A percentile compares a stretch with the other conserved stretches of the same genome.
phyloP scores from a whole-genome alignment of 108 stramenopile species.

The Tribonema minus region DNA sequence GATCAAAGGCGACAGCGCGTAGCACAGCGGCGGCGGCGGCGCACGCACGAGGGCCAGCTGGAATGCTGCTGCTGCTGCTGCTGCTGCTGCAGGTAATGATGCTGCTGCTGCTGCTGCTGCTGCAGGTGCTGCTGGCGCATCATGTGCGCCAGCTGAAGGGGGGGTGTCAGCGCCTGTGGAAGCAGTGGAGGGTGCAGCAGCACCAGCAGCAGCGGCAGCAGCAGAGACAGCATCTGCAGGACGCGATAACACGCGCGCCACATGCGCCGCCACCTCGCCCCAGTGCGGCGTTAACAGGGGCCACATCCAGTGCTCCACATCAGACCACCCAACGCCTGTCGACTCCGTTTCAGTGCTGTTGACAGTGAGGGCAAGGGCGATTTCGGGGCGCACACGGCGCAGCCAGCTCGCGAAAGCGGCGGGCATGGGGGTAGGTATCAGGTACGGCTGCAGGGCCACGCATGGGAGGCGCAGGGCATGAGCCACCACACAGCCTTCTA shows the following conservation, averaged over 20 bases:
- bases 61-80: background rate
- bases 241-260: background rate
- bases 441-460: constrained; percentile 29
- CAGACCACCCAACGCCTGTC: background rate
- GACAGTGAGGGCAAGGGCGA: background rate
- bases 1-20: background rate
- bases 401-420: constrained; percentile 6
- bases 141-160: too few relatives aligned
- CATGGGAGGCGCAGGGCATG: constrained; percentile 7
- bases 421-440: constrained; percentile 23
- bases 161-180: background rate
- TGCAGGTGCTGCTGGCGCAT: too few relatives aligned
- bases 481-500: constrained; percentile 20
- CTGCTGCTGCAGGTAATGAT: too few relatives aligned
- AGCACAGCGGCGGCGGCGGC: background rate
- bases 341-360: background rate
- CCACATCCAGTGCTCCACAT: constrained; percentile 49
- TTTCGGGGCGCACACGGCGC: background rate
- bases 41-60: background rate
- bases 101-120: too few relatives aligned
- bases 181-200: background rate
- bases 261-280: background rate
- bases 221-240: background rate
- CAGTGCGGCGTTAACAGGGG: constrained; percentile 20
- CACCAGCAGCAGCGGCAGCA: background rate